phyloP scores from a whole-genome alignment of 2,329 filamentous ascomycete species.

The Hypomyces perniciosus region DNA sequence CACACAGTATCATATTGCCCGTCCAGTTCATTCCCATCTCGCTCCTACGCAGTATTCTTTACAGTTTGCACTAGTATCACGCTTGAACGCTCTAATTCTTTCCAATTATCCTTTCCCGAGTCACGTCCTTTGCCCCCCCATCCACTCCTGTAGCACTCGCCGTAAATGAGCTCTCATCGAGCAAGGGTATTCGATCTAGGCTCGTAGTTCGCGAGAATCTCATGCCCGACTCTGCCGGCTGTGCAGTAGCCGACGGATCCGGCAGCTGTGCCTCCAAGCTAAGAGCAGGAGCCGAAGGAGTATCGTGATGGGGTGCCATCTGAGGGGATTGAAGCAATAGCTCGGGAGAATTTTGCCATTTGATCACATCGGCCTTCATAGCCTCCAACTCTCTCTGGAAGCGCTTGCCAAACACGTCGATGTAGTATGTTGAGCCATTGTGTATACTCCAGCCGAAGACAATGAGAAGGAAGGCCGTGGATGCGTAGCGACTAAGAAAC shows the following conservation, averaged over 20 bases:
- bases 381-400: constrained; percentile 95
- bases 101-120: constrained; percentile 41
- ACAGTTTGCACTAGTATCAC: no score
- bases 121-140: constrained; percentile 37
- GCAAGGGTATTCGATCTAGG: constrained; percentile 52
- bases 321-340: constrained; percentile 32
- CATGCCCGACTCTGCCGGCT: constrained; percentile 15
- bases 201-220: constrained; percentile 21
- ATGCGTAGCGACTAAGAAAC: constrained; percentile 85
- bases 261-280: constrained; percentile 13
- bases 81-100: background rate
- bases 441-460: constrained; percentile 96
- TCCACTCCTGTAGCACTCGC: constrained; percentile 38
- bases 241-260: constrained; percentile 15
- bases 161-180: constrained; percentile 38
- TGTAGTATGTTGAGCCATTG: constrained; percentile 96
- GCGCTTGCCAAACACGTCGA: constrained; percentile 92
- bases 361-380: constrained; percentile 80
- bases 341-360: constrained; percentile 68
- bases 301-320: constrained; percentile 26
- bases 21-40: background rate
- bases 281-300: constrained; percentile 10
- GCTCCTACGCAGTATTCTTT: no score
- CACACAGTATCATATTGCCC: background rate
- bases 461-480: constrained; percentile 65